Evolutionary conservation across 352 stramenopile genomes (phyloP).

Genomic region (Globisporangium alternatum): DNA sequence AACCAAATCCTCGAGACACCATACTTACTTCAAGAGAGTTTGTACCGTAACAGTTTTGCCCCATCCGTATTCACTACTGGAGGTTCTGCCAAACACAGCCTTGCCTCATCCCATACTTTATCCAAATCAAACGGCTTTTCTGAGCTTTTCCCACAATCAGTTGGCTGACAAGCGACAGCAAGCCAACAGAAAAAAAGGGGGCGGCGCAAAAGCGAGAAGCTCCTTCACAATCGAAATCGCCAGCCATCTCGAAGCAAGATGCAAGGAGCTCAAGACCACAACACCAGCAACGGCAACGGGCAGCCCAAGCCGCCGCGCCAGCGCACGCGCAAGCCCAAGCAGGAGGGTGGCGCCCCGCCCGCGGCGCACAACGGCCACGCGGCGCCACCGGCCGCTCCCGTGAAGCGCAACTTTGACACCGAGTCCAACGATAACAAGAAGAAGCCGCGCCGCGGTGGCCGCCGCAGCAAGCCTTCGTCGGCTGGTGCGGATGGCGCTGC

Average conservation of each 20-base stretch:
- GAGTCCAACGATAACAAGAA: constrained; percentile 14
- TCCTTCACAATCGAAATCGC: constrained; percentile 7
- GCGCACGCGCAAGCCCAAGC: constrained; percentile 14
- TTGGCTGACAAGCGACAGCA: constrained; percentile 3
- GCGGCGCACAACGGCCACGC: not conserved
- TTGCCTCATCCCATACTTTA: not conserved
- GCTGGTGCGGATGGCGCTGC: not conserved
- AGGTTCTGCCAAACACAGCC: not conserved
- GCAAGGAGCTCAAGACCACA: constrained; percentile 9
- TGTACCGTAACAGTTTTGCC: not conserved
- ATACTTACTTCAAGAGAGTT: not conserved
- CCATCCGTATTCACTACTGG: not conserved
- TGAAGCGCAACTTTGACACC: constrained; percentile 5
- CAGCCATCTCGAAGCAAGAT: not conserved
- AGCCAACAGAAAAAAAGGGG: not conserved
- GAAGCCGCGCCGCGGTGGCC: constrained; percentile 10
- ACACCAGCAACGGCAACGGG: not conserved
- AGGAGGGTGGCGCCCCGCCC: not conserved
- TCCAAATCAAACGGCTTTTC: not conserved
- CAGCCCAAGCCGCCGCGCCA: constrained; percentile 9
- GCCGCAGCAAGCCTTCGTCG: constrained; percentile 8
- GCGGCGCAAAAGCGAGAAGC: not conserved
- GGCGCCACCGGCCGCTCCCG: not conserved
- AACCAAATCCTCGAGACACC: not conserved
- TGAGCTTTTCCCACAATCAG: not conserved